Evolutionary conservation across 306 rosid species (phyloP).

Genomic region (Medicago truncatula): MtrunA17r5.0-ANR NC_053045.1:1763501-1764000

Average conservation of each 20-base stretch:
- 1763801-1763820: constrained; percentile 44
- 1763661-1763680: not conserved
- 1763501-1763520: not conserved
- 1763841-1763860: constrained; percentile 51
- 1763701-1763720: not conserved
- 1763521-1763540: not conserved
- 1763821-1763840: constrained; percentile 39
- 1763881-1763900: constrained; percentile 43
- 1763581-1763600: constrained; percentile 36
- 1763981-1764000: constrained; percentile 64
- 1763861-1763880: constrained; percentile 52
- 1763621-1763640: not conserved
- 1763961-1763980: constrained; percentile 55
- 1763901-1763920: constrained; percentile 58
- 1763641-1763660: not conserved
- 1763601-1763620: not conserved
- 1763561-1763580: not conserved
- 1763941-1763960: constrained; percentile 49
- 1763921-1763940: constrained; percentile 55
- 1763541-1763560: constrained; percentile 35
- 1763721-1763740: not conserved
- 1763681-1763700: not conserved
- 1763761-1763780: not conserved
- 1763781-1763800: constrained; percentile 58
- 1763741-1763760: not conserved